phyloP scores from a whole-genome alignment of 306 rosid species.

The Calophaca sinica region DNA sequence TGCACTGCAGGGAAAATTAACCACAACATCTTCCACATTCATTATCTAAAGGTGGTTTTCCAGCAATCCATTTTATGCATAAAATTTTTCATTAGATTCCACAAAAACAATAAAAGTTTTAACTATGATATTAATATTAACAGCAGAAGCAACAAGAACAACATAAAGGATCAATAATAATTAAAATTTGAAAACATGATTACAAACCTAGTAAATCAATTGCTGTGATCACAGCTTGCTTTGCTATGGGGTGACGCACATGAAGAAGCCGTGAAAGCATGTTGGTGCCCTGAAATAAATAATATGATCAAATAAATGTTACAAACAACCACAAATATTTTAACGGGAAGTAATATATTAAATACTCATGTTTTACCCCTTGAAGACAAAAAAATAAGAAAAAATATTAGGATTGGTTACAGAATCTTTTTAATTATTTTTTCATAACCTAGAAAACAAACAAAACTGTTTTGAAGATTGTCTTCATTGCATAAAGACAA shows the following conservation, averaged over 20 bases:
- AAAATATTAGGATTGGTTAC: neutral
- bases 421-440: neutral
- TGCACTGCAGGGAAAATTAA: neutral
- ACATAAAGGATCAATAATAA: slow-evolving; percentile 5
- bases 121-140: slow-evolving; percentile 7
- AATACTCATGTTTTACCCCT: slow-evolving; percentile 18
- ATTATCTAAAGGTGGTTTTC: slow-evolving; percentile 11
- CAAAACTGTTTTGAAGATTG: neutral
- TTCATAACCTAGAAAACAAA: slow-evolving; percentile 2
- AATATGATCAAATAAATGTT: slow-evolving; percentile 38
- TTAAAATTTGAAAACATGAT: slow-evolving; percentile 30
- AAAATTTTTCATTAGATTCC: slow-evolving; percentile 17
- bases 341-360: slow-evolving; percentile 16
- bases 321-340: slow-evolving; percentile 18
- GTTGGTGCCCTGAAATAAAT: slow-evolving; percentile 81
- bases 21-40: slow-evolving; percentile 22
- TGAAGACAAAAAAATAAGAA: slow-evolving; percentile 8
- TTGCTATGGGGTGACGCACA: slow-evolving; percentile 87
- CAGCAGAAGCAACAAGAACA: slow-evolving; percentile 28
- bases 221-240: slow-evolving; percentile 98
- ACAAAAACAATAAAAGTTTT: slow-evolving; percentile 7
- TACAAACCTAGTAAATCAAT: slow-evolving; percentile 87
- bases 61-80: slow-evolving; percentile 1
- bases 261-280: slow-evolving; percentile 95
- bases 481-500: neutral